Conservation (phyloP, 352 stramenopile species). For the Globisporangium takayamanum region DNA sequence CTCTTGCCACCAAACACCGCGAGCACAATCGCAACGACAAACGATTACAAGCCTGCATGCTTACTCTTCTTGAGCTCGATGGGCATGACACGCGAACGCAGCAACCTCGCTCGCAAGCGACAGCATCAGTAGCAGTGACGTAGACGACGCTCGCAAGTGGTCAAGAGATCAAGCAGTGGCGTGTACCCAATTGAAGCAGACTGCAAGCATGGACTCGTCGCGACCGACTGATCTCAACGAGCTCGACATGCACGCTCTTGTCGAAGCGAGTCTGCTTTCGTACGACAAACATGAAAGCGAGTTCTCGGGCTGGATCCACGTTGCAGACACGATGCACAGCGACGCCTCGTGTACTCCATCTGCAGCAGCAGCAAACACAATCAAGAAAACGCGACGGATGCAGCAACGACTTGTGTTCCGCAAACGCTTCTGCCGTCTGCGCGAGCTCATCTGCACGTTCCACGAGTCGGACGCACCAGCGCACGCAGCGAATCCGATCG, state of each 20-base stretch:
- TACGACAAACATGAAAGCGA: constrained; percentile 16
- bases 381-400: not conserved
- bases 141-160: too few relatives aligned
- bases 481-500: constrained; percentile 8
- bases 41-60: too few relatives aligned
- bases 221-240: constrained; percentile 22
- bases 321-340: constrained; percentile 7
- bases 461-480: constrained; percentile 24
- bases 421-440: constrained; percentile 31
- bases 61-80: too few relatives aligned
- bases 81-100: too few relatives aligned
- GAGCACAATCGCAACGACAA: not conserved
- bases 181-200: not conserved
- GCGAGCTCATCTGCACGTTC: constrained; percentile 37
- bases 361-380: not conserved
- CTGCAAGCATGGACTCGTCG: constrained; percentile 9
- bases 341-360: too few relatives aligned
- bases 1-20: not conserved
- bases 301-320: constrained; percentile 38
- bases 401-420: constrained; percentile 13
- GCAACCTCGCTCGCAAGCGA: too few relatives aligned
- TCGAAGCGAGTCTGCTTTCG: constrained; percentile 14
- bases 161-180: not conserved
- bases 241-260: constrained; percentile 21
- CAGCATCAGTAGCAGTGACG: too few relatives aligned